Evolutionary conservation across 345 rosid species (phyloP).

Genomic region (Rhizophora apiculata): DNA sequence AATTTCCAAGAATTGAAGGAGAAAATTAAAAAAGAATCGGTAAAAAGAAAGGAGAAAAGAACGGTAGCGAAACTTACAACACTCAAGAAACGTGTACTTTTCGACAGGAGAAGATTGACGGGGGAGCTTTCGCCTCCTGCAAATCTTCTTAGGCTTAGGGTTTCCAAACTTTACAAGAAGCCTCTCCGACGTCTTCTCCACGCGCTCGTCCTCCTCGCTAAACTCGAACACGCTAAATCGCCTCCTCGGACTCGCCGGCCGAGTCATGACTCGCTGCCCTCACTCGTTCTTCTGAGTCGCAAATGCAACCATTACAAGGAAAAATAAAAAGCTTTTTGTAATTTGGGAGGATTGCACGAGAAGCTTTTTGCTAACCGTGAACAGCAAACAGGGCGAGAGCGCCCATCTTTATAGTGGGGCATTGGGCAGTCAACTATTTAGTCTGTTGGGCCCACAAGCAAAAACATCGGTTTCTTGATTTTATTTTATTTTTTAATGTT

Average conservation of each 20-base stretch:
- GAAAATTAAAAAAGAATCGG: neutral
- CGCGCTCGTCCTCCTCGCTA: slow-evolving; percentile 11
- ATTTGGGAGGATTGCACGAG: no score
- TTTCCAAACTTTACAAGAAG: neutral
- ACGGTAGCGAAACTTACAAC: slow-evolving; percentile 4
- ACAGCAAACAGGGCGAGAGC: no score
- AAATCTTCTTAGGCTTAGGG: slow-evolving; percentile 2
- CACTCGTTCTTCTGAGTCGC: neutral
- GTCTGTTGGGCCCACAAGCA: no score
- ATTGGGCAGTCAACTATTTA: no score
- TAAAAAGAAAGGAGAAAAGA: neutral
- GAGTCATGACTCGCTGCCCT: slow-evolving; percentile 9
- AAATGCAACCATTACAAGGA: no score
- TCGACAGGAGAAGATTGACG: neutral
- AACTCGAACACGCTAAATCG: slow-evolving; percentile 18
- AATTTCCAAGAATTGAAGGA: neutral
- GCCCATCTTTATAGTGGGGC: no score
- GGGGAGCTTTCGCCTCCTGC: neutral
- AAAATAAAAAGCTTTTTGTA: no score
- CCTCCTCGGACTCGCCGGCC: slow-evolving; percentile 2
- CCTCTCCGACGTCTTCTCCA: slow-evolving; percentile 6
- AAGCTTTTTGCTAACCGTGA: no score
- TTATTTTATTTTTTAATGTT: no score
- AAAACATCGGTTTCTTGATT: no score
- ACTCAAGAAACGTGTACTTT: slow-evolving; percentile 8